Evolutionary conservation across 2,329 filamentous ascomycete species (phyloP), one percentile per base, ranked within the genome.

Genomic region (Berkeleyomyces basicola): DNA sequence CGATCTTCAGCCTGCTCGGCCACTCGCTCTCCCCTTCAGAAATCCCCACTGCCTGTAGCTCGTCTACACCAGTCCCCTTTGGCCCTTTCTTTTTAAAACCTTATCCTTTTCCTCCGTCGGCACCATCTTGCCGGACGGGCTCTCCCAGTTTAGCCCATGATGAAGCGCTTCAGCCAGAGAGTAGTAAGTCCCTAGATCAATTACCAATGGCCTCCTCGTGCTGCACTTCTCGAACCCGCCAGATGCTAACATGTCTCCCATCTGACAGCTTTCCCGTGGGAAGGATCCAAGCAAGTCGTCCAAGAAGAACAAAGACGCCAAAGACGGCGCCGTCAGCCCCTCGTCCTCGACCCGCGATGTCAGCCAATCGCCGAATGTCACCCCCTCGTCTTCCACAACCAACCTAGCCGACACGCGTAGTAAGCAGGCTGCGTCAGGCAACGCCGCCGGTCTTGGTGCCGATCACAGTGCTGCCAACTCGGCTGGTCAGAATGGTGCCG

Each of bases 161-260:
- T 97, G 92, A 96, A 96, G 80, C 88, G 90, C 74, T 95, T 97
- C 77, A 88, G 90, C 77, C 90, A 95, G 81, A 89, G 88, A 87
- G 90, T 96, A 81, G 90, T 96, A 84, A 81, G 88, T 84, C 63
- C 31, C 33, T 43, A 11, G 42, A 10, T 11, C n/a, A 3, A 53
- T 40, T 36, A 43, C 14, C 46, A 55, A 37, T 40, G 23, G 37
- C 31, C 10, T n/a, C 46, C 46, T 14, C 42, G 47, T 42, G 6
- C 23, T 60, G 44, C 33, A 47, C 33, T 14, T 23, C 39, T 33
- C 44, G 16, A 33, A 31, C 16, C 44, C 44, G 6, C 39, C 14
- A 49, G 33, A 39, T 53, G 40, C 60, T 57, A 39, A 55, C 44
- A 42, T 42, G 14, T 51, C 7, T 43, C 40, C 10, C 14, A 16